Base-by-base conservation (phyloP, 768 basidiomycete species). In the Gyrodon lividus region DNA sequence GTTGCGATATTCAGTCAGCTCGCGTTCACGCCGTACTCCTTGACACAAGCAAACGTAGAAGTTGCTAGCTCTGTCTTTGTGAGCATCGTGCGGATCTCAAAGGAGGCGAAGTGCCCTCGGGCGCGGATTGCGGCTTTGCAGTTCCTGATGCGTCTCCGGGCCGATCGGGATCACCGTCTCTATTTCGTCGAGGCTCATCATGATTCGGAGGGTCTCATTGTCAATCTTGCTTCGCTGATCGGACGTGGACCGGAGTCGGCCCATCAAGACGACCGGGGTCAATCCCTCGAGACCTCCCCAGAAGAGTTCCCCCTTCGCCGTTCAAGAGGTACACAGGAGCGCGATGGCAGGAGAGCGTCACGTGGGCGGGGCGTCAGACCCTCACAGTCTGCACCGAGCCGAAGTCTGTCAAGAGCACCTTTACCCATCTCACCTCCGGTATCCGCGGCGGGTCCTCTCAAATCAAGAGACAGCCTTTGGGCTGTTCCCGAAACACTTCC, bases 111-210 rank as follows among this genome's bases (percentile, higher is more conserved):
- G 54, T 82, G 82, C 8, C 59, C 81, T 0, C 74, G 80, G 35
- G 86, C 87, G 0, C 76, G 91, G 20, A 65, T 98, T 16, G 74
- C 82, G 12, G 77, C 87, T 4, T 73, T 98, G 17, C 91, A 93
- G 63, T 97, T 96, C 74, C 66, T 97, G 56, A 83, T 94, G 75
- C 83, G 92, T 13, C 74, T 98, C 17, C 79, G 96, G 49, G 93
- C 89, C 0, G 95, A 97, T 64, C 83, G 90, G 1, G 89, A 94
- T 58, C 96, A 99, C 62, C 78, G 86, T 10, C 62, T 98, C 35
- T 97, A 86, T 66, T 86, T 87, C 50, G 76, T 80, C 17, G 71
- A 77, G 39, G 69, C 68, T 14, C 73, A 70, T 17, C 75, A 77
- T 55, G 86, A 88, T 56, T 70, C 74, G 2, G 77, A 87, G 46